A percentile compares a stretch with the other conserved stretches of the same genome.
Evolutionary conservation across 805 yeast species (phyloP).

Genomic region (Metschnikowia corniflorae): DNA sequence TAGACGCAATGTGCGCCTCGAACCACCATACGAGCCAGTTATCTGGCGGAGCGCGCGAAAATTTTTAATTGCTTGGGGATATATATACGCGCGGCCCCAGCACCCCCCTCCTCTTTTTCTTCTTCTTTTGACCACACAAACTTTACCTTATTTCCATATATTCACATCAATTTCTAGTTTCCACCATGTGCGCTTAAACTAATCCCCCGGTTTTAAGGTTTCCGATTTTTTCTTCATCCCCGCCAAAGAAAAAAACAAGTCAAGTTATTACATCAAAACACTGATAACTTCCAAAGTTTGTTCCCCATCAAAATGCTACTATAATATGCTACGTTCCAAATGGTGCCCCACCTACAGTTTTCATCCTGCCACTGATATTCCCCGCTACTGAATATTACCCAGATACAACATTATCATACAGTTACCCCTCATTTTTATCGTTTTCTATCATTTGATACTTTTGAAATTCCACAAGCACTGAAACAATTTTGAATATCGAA

Average conservation of each 20-base stretch:
- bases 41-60: slow-evolving; percentile 13
- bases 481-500: slow-evolving; percentile 4
- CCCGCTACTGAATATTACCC: slow-evolving; percentile 13
- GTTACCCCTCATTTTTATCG: slow-evolving; percentile 8
- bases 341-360: slow-evolving; percentile 30
- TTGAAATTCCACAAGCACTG: slow-evolving; percentile 5
- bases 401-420: slow-evolving; percentile 3
- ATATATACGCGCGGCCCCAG: slow-evolving; percentile 9
- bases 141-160: slow-evolving; percentile 13
- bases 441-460: not conserved
- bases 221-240: slow-evolving; percentile 18
- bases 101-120: slow-evolving; percentile 1
- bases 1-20: too few species aligned
- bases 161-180: slow-evolving; percentile 8
- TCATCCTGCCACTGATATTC: slow-evolving; percentile 10
- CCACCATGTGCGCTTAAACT: slow-evolving; percentile 38
- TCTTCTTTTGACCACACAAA: slow-evolving; percentile 4
- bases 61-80: slow-evolving; percentile 10
- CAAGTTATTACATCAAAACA: slow-evolving; percentile 18
- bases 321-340: slow-evolving; percentile 31
- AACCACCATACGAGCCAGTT: too few species aligned
- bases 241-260: slow-evolving; percentile 15
- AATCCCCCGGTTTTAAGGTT: slow-evolving; percentile 19
- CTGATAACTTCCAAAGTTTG: slow-evolving; percentile 25
- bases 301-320: slow-evolving; percentile 29